Conservation (phyloP, 257 asterid species). For the Verbena officinalis region DNA sequence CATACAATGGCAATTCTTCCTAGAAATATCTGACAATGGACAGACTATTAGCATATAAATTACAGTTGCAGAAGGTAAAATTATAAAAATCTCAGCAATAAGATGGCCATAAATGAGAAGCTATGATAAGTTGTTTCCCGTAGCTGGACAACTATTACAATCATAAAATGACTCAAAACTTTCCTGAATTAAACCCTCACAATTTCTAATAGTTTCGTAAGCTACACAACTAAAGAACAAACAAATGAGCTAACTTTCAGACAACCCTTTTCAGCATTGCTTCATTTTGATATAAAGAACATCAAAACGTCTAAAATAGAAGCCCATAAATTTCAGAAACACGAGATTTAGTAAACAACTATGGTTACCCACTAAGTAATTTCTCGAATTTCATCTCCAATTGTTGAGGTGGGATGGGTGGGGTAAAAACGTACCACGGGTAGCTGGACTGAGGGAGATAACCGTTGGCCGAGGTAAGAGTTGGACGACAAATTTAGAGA, state of each 20-base stretch:
- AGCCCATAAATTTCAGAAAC: too few species aligned
- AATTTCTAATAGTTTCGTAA: not conserved
- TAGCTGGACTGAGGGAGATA: constrained; percentile 53
- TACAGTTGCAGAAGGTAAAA: not conserved
- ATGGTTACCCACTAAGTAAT: not conserved
- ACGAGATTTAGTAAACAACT: not conserved
- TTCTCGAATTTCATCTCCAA: not conserved
- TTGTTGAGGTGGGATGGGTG: not conserved
- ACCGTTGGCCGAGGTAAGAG: constrained; percentile 70
- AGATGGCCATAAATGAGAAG: not conserved
- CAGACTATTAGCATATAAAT: not conserved
- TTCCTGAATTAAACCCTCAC: not conserved
- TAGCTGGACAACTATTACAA: not conserved
- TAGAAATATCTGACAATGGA: not conserved
- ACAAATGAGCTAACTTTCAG: not conserved
- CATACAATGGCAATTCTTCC: not conserved
- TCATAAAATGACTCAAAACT: not conserved
- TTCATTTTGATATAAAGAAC: not conserved
- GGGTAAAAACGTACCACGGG: constrained; percentile 48
- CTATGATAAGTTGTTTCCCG: not conserved
- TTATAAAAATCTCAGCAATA: not conserved
- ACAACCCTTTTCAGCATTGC: not conserved
- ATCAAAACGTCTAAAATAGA: not conserved
- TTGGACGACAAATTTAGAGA: constrained; percentile 66
- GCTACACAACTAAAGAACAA: not conserved